Evolutionary conservation across 2,329 filamentous ascomycete species (phyloP).

Genomic region (Ceratocystis cacaofunesta): DNA sequence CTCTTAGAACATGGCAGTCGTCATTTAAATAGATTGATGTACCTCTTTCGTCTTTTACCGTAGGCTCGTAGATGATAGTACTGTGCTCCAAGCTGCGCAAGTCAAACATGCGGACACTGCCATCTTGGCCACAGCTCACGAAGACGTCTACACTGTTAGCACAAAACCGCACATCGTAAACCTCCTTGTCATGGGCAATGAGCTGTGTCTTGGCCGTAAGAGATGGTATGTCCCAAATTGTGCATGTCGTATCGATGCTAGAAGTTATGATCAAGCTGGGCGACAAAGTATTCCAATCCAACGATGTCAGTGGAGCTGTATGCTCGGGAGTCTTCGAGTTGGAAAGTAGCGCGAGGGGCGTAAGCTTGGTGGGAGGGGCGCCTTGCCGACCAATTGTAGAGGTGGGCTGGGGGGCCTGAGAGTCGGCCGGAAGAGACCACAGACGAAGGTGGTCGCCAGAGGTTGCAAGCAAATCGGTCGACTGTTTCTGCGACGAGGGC

Average conservation of each 20-base stretch:
- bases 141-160: constrained; percentile 98
- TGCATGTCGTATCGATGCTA: constrained; percentile 97
- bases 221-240: constrained; percentile 98
- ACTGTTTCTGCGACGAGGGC: constrained; percentile 85
- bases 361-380: constrained; percentile 59
- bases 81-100: constrained; percentile 90
- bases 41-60: constrained; percentile 68
- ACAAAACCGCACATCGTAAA: constrained; percentile 96
- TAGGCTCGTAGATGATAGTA: constrained; percentile 97
- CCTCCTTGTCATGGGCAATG: constrained; percentile 97
- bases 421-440: constrained; percentile 73
- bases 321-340: constrained; percentile 98
- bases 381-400: constrained; percentile 51
- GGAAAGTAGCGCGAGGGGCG: constrained; percentile 78
- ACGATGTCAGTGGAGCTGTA: constrained; percentile 84
- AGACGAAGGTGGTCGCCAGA: constrained; percentile 86
- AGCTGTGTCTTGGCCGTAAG: constrained; percentile 95
- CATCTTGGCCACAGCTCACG: constrained; percentile 92
- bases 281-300: constrained; percentile 96
- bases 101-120: constrained; percentile 97
- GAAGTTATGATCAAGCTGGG: constrained; percentile 97
- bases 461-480: constrained; percentile 84
- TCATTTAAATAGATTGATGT: constrained; percentile 17
- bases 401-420: constrained; percentile 39
- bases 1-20: neutral